Evolutionary conservation across 495 filamentous ascomycete species (phyloP).

Genomic region (Lasiosphaeria hispida): DNA sequence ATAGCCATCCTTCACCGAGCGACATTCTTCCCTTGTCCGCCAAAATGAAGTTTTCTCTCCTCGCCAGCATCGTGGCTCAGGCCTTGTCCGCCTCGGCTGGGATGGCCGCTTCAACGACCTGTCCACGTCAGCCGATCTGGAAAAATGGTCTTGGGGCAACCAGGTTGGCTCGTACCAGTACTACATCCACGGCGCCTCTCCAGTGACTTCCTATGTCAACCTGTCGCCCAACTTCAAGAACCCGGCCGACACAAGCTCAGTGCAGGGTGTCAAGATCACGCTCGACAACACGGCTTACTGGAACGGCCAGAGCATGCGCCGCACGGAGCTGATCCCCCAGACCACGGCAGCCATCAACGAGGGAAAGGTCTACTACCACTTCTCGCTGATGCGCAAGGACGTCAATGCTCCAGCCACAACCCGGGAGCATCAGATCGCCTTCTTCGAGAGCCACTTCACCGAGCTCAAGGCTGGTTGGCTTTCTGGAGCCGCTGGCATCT

Average conservation of each 20-base stretch:
- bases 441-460: conserved; percentile 76
- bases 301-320: conserved; percentile 57
- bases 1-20: background rate
- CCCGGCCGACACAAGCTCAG: conserved; percentile 59
- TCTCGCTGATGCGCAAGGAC: conserved; percentile 58
- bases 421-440: conserved; percentile 72
- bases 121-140: conserved; percentile 47
- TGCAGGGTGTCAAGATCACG: conserved; percentile 65
- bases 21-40: background rate
- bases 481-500: conserved; percentile 53
- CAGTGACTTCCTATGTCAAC: conserved; percentile 57
- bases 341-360: conserved; percentile 59
- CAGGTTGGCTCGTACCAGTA: conserved; percentile 68
- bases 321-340: conserved; percentile 66
- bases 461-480: conserved; percentile 71
- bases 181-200: conserved; percentile 65
- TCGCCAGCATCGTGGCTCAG: conserved; percentile 22
- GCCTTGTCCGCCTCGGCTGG: conserved; percentile 40
- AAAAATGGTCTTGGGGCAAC: conserved; percentile 64
- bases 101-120: conserved; percentile 63
- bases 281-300: conserved; percentile 63
- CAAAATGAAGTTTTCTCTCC: conserved; percentile 30
- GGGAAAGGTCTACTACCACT: conserved; percentile 68
- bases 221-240: conserved; percentile 59
- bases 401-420: conserved; percentile 58